These are phyloP conservation scores for Pyrenophora tritici-repentis DNA, from an alignment of 2,329 filamentous ascomycete species.

Conservation along the genomic window DNA sequence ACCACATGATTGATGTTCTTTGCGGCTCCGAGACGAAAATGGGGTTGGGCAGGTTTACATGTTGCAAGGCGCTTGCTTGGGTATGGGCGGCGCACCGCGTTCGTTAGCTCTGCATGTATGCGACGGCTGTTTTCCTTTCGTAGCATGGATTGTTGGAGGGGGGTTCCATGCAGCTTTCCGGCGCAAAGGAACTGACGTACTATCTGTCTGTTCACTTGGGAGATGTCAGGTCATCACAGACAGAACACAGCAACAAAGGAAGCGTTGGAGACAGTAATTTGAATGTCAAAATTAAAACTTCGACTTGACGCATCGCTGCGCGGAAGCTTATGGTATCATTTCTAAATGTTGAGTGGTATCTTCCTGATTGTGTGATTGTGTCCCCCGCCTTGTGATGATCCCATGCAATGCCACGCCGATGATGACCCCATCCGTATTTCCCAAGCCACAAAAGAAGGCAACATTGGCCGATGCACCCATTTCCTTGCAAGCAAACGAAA, in stretches of 20 bases:
- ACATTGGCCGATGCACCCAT: slow-evolving; percentile 16
- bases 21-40: no score
- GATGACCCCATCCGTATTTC: background rate
- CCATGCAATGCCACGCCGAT: slow-evolving; percentile 1
- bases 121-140: no score
- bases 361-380: slow-evolving; percentile 1
- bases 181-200: background rate
- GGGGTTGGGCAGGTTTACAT: no score
- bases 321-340: slow-evolving; percentile 27
- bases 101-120: no score
- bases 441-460: slow-evolving; percentile 4
- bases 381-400: background rate
- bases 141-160: no score
- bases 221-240: no score
- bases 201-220: no score
- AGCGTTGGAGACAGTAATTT: background rate
- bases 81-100: no score
- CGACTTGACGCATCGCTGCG: slow-evolving; percentile 10
- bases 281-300: background rate
- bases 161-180: background rate
- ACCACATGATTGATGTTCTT: no score
- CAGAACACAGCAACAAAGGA: background rate
- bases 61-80: no score
- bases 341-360: slow-evolving; percentile 22
- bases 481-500: slow-evolving; percentile 6